Evolutionary conservation across 1,139 yeast genomes (phyloP), one percentile per base, ranked within the genome.

Genomic region (Cylindricascospora bacillispora): DNA sequence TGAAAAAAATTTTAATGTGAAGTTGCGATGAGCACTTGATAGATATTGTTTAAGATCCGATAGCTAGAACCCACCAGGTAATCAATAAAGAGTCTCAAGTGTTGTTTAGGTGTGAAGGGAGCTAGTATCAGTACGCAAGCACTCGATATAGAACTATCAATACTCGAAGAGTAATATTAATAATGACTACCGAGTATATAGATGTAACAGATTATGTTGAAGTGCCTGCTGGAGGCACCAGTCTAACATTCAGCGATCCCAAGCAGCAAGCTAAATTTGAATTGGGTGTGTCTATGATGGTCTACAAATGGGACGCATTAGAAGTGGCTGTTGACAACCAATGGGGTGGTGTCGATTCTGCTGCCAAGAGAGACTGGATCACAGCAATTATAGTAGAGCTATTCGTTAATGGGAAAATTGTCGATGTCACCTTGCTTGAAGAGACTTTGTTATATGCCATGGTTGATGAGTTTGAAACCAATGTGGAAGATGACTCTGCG

Each of bases 271-370:
- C 79, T 15, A 73, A 79, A 41, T 85, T 89, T 47, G 97, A 86
- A 56, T 66, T 89, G n/a, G 97, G 95, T 6, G 89, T 82, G 1
- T 78, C 95, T 28, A 79, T 86, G 93, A 76, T 81, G 22, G 57
- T 89, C 11, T 72, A 85, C 55, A 67, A 70, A 38, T 89, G 98
- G 98, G 93, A 83, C 38, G 89, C 81, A 26, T 63, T 89, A 34
- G 67, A 70, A 30, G 77, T 82, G 1, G 98, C 98, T 0, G 98
- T 92, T n/a, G 93, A 73, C n/a, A 82, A 81, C 51, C 63, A 67
- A 23, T 89, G 98, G 98, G 99, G 98, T 36, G 99, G 98, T 2
- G 73, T 93, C 11, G 81, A 81, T 27, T 78, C 93, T 9, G 70
- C 67, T 1, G 97, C 82, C 28, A 89, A 89, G 56, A 68, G 99